Percentiles rank a stretch among this genome's conserved stretches.
Evolutionary conservation across 257 asterid genomes (phyloP).

Genomic region (Scutellaria minor): DNA sequence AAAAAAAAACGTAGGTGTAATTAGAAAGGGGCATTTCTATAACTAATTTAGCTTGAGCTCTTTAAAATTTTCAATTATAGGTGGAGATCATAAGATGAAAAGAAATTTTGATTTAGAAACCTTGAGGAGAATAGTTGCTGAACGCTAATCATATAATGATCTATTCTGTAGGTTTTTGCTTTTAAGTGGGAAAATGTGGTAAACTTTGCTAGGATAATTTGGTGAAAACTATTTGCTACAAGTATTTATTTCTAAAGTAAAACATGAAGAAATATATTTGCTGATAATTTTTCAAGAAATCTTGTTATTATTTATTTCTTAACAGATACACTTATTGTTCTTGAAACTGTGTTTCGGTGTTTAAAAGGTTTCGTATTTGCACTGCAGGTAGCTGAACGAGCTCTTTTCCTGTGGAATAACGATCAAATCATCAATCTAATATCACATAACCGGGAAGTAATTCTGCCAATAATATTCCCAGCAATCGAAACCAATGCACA

Average conservation of each 20-base stretch:
- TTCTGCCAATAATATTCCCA: slow-evolving; percentile 79
- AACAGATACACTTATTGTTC: background rate
- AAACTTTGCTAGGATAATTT: background rate
- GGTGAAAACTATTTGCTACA: background rate
- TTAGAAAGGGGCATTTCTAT: background rate
- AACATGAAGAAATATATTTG: background rate
- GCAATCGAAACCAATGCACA: slow-evolving; percentile 70
- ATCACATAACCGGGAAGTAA: slow-evolving; percentile 68
- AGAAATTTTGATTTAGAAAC: background rate
- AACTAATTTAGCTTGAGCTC: background rate
- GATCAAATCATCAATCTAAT: slow-evolving; percentile 69
- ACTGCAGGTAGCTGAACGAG: slow-evolving; percentile 88
- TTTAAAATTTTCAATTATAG: background rate
- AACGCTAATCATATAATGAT: background rate
- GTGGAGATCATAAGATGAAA: too few species aligned
- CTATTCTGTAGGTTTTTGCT: slow-evolving; percentile 11
- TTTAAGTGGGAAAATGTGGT: background rate
- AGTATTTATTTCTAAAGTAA: background rate
- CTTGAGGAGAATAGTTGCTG: slow-evolving; percentile 1
- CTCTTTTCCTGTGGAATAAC: slow-evolving; percentile 84
- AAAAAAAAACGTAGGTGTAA: background rate
- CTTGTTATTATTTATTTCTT: background rate
- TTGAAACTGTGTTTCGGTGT: background rate
- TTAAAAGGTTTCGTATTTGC: background rate
- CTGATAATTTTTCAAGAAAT: background rate